Percentiles rank a stretch among this genome's conserved stretches.
phyloP scores from a whole-genome alignment of 805 yeast genomes.

The Saccharomyces mikatae region DNA sequence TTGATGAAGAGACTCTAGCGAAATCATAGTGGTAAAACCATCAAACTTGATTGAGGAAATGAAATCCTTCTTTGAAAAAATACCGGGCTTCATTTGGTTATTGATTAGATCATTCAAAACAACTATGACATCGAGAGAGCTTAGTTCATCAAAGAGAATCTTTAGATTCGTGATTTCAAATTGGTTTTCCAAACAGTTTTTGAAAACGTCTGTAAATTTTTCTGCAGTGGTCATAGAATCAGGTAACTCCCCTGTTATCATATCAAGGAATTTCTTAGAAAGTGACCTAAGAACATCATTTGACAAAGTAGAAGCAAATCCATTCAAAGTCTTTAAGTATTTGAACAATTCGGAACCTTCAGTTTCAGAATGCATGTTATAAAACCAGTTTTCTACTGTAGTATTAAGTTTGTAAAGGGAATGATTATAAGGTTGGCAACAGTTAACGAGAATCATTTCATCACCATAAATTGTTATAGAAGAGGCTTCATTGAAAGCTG shows the following conservation, averaged over 20 bases:
- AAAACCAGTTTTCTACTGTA: constrained; percentile 24
- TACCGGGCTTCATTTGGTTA: constrained; percentile 14
- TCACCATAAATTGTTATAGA: constrained; percentile 37
- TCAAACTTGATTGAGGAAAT: constrained; percentile 20
- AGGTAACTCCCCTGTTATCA: constrained; percentile 29
- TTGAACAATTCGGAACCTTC: constrained; percentile 24
- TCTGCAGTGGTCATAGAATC: constrained; percentile 30
- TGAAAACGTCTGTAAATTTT: constrained; percentile 33
- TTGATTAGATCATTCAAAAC: constrained; percentile 34
- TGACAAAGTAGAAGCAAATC: constrained; percentile 36
- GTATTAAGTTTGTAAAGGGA: constrained; percentile 23
- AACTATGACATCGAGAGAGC: constrained; percentile 32
- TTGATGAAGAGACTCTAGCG: constrained; percentile 26
- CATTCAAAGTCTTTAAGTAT: constrained; percentile 30
- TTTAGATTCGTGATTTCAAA: constrained; percentile 35
- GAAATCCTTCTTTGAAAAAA: constrained; percentile 6
- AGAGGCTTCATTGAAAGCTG: constrained; percentile 52
- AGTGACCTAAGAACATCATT: constrained; percentile 30
- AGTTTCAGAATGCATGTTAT: constrained; percentile 14
- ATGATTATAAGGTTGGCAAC: constrained; percentile 29
- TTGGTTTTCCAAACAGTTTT: constrained; percentile 33
- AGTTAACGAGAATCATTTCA: constrained; percentile 23
- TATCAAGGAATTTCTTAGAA: constrained; percentile 32
- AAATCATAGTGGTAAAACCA: constrained; percentile 16
- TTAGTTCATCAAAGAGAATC: constrained; percentile 35